Evolutionary conservation across 164 flowering plant genomes (phyloP).

Genomic region (Tetracentron sinense): DNA sequence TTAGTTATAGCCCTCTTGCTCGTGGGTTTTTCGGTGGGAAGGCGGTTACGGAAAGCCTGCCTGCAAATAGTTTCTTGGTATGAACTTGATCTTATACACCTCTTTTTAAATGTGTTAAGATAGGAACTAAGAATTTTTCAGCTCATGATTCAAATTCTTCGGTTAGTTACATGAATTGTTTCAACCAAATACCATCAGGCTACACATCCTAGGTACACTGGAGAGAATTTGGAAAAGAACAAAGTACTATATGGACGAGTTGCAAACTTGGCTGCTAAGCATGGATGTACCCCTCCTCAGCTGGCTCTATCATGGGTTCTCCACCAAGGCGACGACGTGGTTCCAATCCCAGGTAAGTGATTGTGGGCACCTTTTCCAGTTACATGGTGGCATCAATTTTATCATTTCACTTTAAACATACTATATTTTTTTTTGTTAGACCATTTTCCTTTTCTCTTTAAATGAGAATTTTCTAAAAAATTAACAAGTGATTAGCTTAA

Average conservation of each 20-base stretch:
- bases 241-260: slow-evolving; percentile 21
- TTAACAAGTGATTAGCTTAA: too few species aligned
- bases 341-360: slow-evolving; percentile 36
- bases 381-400: not conserved
- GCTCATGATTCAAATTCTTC: not conserved
- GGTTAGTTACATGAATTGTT: not conserved
- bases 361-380: not conserved
- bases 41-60: slow-evolving; percentile 28
- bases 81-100: not conserved
- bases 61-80: slow-evolving; percentile 23
- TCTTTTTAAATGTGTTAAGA: not conserved
- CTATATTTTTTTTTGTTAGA: not conserved
- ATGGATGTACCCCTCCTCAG: slow-evolving; percentile 31
- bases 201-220: slow-evolving; percentile 29
- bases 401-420: not conserved
- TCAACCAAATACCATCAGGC: slow-evolving; percentile 8
- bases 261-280: slow-evolving; percentile 25
- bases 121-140: too few species aligned
- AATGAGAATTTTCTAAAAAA: too few species aligned
- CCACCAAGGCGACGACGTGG: slow-evolving; percentile 34
- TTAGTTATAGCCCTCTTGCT: slow-evolving; percentile 46
- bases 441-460: not conserved
- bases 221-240: slow-evolving; percentile 31
- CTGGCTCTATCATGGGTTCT: slow-evolving; percentile 37
- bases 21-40: slow-evolving; percentile 46